Evolutionary conservation across 1,284 basidiomycete species (phyloP), one percentile per base, ranked within the genome.

Genomic region (Xerocomus nothofagi): DNA sequence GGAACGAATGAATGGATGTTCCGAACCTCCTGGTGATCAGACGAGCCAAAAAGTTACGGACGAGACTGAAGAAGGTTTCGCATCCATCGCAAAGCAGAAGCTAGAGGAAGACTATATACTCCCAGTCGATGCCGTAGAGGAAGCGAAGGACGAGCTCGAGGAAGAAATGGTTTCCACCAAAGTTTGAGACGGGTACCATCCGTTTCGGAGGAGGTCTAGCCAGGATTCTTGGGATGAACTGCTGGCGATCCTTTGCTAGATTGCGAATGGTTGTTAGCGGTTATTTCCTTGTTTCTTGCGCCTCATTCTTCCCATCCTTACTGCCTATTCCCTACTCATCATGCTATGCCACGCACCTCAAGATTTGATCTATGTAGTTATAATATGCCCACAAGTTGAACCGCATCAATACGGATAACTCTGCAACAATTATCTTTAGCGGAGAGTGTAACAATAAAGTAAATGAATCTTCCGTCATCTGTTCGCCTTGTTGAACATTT

Each of bases 261-360:
- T 47, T 5, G 66, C 55, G 63, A 65, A 65, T 29, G 65, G 40
- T 65, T 65, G 66, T 59, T 54, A 64, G 61, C 57, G 53, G 63
- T 67, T 67, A 23, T 67, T 62, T 64, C 65, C 66, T 58, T 24
- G 59, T 52, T 51, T 54, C 58, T 72, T 73, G 30, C 69, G 78
- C 80, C 78, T 4, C 87, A 87, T 23, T 6, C 20, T 29, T 46
- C 30, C 44, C 38, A 45, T 39, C 39, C 33, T 37, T 37, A 30
- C 11, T 64, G 17, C 51, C n/a, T 31, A 47, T 48, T 44, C 40
- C 42, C 39, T 43, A 38, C 47, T 63, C 44, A 64, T 41, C 10
- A 33, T 17, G 36, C 30, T 15, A 32, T 36, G 23, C 23, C 10
- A 33, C 40, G 36, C 39, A 41, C 21, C 10, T 37, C 36, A 43